Conservation (phyloP, 805 yeast species). For the Gaillardinia entomophila region DNA sequence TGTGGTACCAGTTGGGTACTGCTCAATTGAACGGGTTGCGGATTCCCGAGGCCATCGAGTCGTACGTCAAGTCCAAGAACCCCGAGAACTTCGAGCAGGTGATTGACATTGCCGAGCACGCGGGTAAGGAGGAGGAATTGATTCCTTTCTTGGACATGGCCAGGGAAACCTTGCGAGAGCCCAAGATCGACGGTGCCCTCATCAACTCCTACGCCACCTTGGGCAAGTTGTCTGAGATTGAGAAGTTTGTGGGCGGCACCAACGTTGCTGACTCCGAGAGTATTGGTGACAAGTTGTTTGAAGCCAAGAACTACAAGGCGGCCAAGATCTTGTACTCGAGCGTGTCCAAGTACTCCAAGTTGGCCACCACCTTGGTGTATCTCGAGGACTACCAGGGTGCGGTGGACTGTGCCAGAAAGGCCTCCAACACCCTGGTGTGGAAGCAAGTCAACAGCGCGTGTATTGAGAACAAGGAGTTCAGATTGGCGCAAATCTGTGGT, state of each 20-base stretch:
- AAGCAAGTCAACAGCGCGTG: constrained; percentile 96
- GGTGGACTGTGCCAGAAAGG: constrained; percentile 98
- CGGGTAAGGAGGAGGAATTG: constrained; percentile 93
- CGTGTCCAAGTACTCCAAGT: constrained; percentile 89
- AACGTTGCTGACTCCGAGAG: constrained; percentile 90
- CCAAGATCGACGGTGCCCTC: constrained; percentile 87
- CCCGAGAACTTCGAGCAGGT: constrained; percentile 87
- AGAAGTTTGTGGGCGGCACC: constrained; percentile 73
- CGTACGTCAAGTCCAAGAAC: constrained; percentile 88
- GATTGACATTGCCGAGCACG: constrained; percentile 89
- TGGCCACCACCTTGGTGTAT: constrained; percentile 94
- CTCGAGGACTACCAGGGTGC: constrained; percentile 92
- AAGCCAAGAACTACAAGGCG: constrained; percentile 78
- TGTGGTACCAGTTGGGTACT: constrained; percentile 93
- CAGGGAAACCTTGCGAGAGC: constrained; percentile 84
- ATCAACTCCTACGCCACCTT: constrained; percentile 81
- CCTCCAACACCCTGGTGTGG: constrained; percentile 91
- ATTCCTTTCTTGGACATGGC: constrained; percentile 86
- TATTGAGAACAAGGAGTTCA: constrained; percentile 89
- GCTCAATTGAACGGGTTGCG: constrained; percentile 94
- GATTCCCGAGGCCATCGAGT: constrained; percentile 83
- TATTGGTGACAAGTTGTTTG: constrained; percentile 89
- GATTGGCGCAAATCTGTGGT: constrained; percentile 98
- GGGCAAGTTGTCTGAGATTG: constrained; percentile 73
- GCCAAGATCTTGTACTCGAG: constrained; percentile 83